Base-by-base conservation (phyloP, 2,329 filamentous ascomycete genomes). In the Neonectria coccinea region DNA sequence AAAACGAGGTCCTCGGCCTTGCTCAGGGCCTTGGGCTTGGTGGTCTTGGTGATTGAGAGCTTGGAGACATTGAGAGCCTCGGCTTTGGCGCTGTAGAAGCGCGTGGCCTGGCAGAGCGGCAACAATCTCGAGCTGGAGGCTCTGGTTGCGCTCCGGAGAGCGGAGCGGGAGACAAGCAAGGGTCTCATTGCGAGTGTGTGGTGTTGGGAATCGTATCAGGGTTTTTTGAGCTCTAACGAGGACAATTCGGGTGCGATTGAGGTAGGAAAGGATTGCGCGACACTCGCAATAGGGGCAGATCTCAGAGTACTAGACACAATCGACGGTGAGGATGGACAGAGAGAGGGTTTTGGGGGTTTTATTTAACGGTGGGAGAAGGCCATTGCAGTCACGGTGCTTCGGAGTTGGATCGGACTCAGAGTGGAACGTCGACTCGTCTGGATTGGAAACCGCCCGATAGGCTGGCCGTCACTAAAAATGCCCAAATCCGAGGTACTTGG, bases 1-100 rank as follows among this genome's bases (percentile, higher is more conserved):
- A 99, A 99, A 68, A 98, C 85, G 59, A 99, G 89, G 68, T 97
- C 89, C 77, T 95, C 88, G 14, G 92, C 88, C 58, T 94, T 90
- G 67, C 86, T 84, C 59, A 95, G 84, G 31, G 86, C 78, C 80
- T 95, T 96, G 11, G 95, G 96, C 4, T 86, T 88, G 8, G 84
- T 86, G 1, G 92, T 97, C 81, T 90, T 89, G 64, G 89, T 89
- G 75, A 97, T 85, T 53, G 85, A 83, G 65, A 98, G 88, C 80
- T 91, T 91, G 42, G 89, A 86, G n/a, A 91, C 82, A 79, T 98
- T 93, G 69, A 98, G 87, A 60, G 88, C 81, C 64, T 81, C 78
- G 65, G 84, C 83, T 75, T 83, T 80, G 76, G 85, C 82, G 80
- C 86, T 89, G 76, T 86, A 89, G 61, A 74, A 68, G 41, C 79